phyloP scores from a whole-genome alignment of 345 rosid species.

The Syzygium aqueum region DNA sequence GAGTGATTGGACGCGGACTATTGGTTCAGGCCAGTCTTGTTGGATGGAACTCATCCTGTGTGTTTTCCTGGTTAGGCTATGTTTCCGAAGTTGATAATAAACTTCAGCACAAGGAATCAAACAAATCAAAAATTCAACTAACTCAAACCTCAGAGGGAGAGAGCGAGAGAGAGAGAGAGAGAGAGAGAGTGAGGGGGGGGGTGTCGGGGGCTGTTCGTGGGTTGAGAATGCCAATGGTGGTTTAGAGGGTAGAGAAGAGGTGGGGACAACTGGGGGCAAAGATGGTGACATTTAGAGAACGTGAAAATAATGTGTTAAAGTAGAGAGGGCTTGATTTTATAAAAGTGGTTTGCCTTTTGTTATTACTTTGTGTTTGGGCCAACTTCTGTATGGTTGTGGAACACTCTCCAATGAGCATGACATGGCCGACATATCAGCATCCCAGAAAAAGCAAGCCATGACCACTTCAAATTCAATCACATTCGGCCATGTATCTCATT shows the following conservation, averaged over 20 bases:
- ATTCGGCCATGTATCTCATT: neutral
- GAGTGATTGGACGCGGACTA: conserved; percentile 84
- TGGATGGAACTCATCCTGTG: conserved; percentile 34
- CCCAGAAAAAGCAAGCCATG: neutral
- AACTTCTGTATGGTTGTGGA: neutral
- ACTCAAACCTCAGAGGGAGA: neutral
- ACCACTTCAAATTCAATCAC: neutral
- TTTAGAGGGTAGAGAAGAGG: conserved; percentile 6
- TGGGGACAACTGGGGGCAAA: neutral
- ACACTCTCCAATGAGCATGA: neutral
- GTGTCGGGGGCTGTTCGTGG: neutral
- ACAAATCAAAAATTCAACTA: neutral
- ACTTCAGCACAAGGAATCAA: neutral
- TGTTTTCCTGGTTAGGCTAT: neutral
- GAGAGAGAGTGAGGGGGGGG: neutral
- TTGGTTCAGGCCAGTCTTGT: conserved; percentile 92
- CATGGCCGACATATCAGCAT: neutral
- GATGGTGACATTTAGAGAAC: conserved; percentile 25
- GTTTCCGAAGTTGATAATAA: conserved; percentile 1
- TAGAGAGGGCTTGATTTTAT: neutral
- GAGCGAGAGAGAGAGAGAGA: neutral
- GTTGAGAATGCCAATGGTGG: neutral
- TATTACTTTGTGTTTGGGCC: neutral
- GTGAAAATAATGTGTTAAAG: conserved; percentile 15
- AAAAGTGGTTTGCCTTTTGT: neutral